Base-by-base conservation (phyloP, 2,329 filamentous ascomycete species). In the Arthrobotrys pseudoclavata region DNA sequence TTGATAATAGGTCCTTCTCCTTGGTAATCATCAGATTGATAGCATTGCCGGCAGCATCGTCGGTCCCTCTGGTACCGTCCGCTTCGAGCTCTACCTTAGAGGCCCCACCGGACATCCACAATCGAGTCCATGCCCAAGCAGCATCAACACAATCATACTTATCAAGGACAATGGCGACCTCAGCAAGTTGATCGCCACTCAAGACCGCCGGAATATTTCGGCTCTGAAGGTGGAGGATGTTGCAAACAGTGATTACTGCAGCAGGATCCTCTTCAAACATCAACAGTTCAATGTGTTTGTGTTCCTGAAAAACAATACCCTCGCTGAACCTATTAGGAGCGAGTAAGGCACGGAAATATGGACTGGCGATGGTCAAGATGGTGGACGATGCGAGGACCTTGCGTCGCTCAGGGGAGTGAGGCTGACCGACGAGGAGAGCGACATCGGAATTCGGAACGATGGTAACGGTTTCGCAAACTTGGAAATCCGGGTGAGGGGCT, bases 71-170 rank as follows among this genome's bases (percentile, higher is more conserved):
- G 3, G 52, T 53, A 24, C 68, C 68, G 13, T 78, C 62, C 12
- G 60, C 75, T 48, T 71, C 75, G 26, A 78, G 52, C 22, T 78
- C 75, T 6, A 60, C 53, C 22, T 72, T 71, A 15, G 69, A 62
- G 12, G 69, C 68, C 24, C 64, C 75, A 1, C 75, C 68, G 9
- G 75, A 68, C 75, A 78, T 78, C 75, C 75, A 78, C 15, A 71
- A 42, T 48, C 75, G 52, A 3, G 75, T 78, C 75, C 75, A 78
- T 4, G 75, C 75, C 75, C 75, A 78, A 42, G 75, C 75, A n/a
- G 75, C 75, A 55, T 78, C 68, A 22, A 78, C 69, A 42, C 75
- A 78, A 24, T 78, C 75, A 40, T 78, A 78, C 20, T 78, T 78
- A 31, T 78, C 75, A 10, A 78, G 62, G 4, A 78, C 62, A n/a